phyloP scores from a whole-genome alignment of 495 filamentous ascomycete genomes.

The Platismatia glauca region DNA sequence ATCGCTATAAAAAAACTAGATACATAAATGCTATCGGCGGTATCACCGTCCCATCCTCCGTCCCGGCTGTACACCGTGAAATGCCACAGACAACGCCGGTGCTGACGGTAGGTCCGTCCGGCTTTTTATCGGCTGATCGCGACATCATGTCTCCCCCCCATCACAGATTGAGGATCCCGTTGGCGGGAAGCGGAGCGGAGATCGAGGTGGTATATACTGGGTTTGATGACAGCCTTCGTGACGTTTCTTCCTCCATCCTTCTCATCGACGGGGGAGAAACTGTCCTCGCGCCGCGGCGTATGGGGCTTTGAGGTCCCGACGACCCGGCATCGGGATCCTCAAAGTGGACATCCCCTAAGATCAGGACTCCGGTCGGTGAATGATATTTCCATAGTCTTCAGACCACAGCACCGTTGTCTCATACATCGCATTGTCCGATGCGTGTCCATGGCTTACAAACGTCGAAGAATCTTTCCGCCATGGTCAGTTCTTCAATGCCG shows the following conservation, averaged over 20 bases:
- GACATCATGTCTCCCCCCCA: not conserved
- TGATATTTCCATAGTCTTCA: too few relatives aligned
- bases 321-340: not conserved
- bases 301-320: not conserved
- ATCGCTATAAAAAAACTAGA: not conserved
- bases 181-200: not conserved
- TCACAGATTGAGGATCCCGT: not conserved
- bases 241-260: not conserved
- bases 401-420: not conserved
- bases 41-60: not conserved
- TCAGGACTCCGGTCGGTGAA: not conserved
- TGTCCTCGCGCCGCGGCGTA: not conserved
- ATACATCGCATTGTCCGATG: not conserved
- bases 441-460: not conserved
- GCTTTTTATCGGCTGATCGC: not conserved
- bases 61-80: not conserved
- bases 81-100: not conserved
- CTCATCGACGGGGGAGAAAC: not conserved
- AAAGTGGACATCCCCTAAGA: not conserved
- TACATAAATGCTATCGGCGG: not conserved
- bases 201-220: not conserved
- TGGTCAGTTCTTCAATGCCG: conserved; percentile 9
- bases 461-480: not conserved
- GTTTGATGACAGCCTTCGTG: too few relatives aligned
- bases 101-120: not conserved